These are phyloP conservation scores for Fusarium metavorans DNA, from an alignment of 2,329 filamentous ascomycete species.

Conservation along the genomic window DNA sequence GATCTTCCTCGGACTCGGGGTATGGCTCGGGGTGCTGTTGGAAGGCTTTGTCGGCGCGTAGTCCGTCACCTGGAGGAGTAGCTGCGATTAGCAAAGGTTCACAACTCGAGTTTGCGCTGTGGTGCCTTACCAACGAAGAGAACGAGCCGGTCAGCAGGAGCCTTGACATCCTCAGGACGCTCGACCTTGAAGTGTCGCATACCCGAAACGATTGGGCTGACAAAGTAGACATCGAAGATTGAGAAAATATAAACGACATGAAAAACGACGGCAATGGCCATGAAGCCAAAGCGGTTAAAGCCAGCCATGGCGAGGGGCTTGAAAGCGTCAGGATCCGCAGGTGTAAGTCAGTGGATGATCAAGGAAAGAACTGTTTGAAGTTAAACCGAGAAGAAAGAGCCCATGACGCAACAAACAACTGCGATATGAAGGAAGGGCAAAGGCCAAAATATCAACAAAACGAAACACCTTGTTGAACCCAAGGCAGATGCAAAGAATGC, in stretches of 20 bases:
- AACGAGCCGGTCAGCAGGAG: constrained; percentile 90
- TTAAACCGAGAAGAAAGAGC: constrained; percentile 3
- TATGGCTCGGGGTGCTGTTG: constrained; percentile 93
- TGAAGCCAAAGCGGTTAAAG: constrained; percentile 79
- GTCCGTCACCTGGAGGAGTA: constrained; percentile 76
- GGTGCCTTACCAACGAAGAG: constrained; percentile 82
- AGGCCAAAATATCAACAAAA: neutral
- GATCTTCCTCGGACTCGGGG: constrained; percentile 71
- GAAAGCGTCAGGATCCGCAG: neutral
- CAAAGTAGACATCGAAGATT: constrained; percentile 99
- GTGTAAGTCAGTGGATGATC: constrained; percentile 39
- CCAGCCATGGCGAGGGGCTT: constrained; percentile 60
- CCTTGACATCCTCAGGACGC: constrained; percentile 66
- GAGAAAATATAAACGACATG: constrained; percentile 94
- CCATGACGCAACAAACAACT: constrained; percentile 20
- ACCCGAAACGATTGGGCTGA: constrained; percentile 95
- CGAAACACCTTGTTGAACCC: neutral
- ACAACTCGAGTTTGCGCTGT: neutral
- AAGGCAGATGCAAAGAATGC: constrained; percentile 11
- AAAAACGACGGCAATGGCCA: constrained; percentile 90
- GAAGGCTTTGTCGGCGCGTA: constrained; percentile 98
- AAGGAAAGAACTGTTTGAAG: neutral
- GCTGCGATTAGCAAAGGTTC: constrained; percentile 15
- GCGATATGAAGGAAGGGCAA: neutral
- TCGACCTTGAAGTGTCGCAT: constrained; percentile 87